Conservation (phyloP, 441 rosid genomes). For the Jatropha multifida region DNA sequence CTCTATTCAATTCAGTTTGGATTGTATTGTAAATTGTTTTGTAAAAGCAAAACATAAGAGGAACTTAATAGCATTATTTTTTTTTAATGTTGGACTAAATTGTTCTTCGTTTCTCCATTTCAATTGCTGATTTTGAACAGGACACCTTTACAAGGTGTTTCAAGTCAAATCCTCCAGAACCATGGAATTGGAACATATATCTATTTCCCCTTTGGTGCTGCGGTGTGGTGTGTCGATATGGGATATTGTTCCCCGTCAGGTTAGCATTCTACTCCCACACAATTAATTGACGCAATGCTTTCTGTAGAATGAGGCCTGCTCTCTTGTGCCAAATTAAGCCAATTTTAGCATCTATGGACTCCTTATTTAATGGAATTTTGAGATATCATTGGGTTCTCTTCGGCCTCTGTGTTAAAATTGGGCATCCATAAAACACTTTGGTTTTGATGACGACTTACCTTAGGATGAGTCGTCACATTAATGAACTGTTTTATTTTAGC, state of each 20-base stretch:
- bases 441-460: background rate
- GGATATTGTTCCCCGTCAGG: constrained; percentile 85
- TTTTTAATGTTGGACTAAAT: background rate
- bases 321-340: background rate
- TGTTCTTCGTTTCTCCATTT: background rate
- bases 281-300: background rate
- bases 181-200: constrained; percentile 97
- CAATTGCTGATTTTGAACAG: constrained; percentile 32
- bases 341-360: background rate
- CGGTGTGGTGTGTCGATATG: constrained; percentile 80
- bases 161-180: constrained; percentile 92
- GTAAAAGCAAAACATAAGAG: background rate
- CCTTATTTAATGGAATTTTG: background rate
- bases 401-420: background rate
- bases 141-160: constrained; percentile 93
- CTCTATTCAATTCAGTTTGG: background rate
- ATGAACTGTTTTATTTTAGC: constrained; percentile 7
- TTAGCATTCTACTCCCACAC: constrained; percentile 26
- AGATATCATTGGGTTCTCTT: background rate
- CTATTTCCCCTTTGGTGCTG: constrained; percentile 88
- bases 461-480: background rate
- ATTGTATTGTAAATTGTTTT: background rate
- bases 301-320: background rate
- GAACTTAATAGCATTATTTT: background rate
- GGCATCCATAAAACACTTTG: background rate